Percentiles rank a stretch among this genome's conserved stretches.
Conservation (phyloP, 768 basidiomycete species). For the Mycena leptocephala region DNA sequence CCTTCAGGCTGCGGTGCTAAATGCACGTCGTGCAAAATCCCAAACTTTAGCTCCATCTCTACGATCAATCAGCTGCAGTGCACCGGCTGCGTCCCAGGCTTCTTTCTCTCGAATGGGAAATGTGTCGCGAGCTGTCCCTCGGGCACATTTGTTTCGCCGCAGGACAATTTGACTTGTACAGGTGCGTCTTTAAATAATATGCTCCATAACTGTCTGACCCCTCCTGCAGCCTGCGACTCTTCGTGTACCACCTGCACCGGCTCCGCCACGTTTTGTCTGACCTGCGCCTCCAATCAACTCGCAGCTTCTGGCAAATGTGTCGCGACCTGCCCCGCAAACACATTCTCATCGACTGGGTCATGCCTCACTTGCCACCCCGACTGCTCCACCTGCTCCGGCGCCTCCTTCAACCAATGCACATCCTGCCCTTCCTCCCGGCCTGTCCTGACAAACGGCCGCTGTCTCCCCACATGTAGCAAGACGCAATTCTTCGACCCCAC, state of each 20-base stretch:
- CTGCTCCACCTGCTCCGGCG: constrained; percentile 83
- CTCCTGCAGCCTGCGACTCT: constrained; percentile 73
- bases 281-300: constrained; percentile 77
- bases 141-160: constrained; percentile 80
- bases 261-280: constrained; percentile 78
- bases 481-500: constrained; percentile 80
- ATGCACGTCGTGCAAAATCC: constrained; percentile 83
- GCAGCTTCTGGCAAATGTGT: constrained; percentile 84
- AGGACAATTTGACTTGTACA: constrained; percentile 83
- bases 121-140: constrained; percentile 82
- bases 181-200: constrained; percentile 45
- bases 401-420: constrained; percentile 83
- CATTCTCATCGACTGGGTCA: constrained; percentile 75
- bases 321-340: constrained; percentile 77
- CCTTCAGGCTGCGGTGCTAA: constrained; percentile 80
- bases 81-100: constrained; percentile 84
- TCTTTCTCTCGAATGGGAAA: constrained; percentile 77
- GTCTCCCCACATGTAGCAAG: constrained; percentile 81
- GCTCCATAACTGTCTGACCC: neutral
- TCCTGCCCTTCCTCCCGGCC: constrained; percentile 79
- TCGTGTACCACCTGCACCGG: constrained; percentile 82
- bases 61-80: constrained; percentile 79
- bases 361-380: constrained; percentile 88
- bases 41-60: constrained; percentile 78
- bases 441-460: constrained; percentile 82